Evolutionary conservation across 805 yeast genomes (phyloP).

Genomic region (Spencermartinsiella europaea): DNA sequence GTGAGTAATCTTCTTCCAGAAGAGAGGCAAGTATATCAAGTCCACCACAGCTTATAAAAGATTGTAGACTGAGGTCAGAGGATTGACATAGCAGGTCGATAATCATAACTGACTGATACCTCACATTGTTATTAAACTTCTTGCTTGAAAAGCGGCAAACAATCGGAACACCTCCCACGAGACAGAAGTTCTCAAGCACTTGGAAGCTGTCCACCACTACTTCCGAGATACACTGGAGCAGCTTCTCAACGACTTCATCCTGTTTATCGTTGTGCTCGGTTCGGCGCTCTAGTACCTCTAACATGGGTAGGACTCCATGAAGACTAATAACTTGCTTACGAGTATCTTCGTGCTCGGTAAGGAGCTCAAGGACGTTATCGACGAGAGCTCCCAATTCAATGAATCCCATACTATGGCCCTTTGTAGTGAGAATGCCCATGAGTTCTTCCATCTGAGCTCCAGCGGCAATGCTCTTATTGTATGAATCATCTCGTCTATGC

Average conservation of each 20-base stretch:
- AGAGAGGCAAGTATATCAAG: slow-evolving; percentile 40
- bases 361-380: slow-evolving; percentile 2
- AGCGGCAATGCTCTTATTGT: background rate
- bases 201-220: slow-evolving; percentile 10
- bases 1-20: slow-evolving; percentile 42
- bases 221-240: slow-evolving; percentile 11
- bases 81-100: slow-evolving; percentile 24
- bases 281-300: slow-evolving; percentile 19
- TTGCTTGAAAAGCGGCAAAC: slow-evolving; percentile 19
- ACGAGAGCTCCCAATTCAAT: background rate
- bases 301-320: slow-evolving; percentile 22
- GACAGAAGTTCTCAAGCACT: slow-evolving; percentile 20
- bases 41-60: slow-evolving; percentile 47
- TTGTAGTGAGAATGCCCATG: background rate
- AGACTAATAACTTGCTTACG: slow-evolving; percentile 14
- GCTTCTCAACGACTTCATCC: slow-evolving; percentile 2
- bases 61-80: slow-evolving; percentile 35
- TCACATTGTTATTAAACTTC: slow-evolving; percentile 11
- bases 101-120: slow-evolving; percentile 19
- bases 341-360: slow-evolving; percentile 17
- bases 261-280: background rate
- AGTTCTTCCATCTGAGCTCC: background rate
- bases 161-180: slow-evolving; percentile 24
- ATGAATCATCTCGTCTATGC: background rate
- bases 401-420: background rate